phyloP scores from a whole-genome alignment of 169 alveolate genomes.

The Cryptosporidium canis region DNA sequence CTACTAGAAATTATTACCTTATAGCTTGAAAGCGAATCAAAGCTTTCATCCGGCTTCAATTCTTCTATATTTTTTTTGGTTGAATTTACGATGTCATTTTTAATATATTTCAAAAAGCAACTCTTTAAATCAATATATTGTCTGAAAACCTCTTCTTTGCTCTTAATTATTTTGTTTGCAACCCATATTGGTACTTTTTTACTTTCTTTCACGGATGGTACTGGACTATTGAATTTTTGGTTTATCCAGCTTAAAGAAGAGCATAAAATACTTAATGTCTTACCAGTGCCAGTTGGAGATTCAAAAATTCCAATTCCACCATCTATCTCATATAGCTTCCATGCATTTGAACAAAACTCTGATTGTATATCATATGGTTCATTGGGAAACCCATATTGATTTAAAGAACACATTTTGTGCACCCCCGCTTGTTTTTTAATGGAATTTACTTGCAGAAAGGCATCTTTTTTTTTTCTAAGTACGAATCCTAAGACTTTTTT shows the following conservation, averaged over 20 bases:
- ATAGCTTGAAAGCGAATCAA: neutral
- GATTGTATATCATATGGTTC: slow-evolving; percentile 51
- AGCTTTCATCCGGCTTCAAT: neutral
- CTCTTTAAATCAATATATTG: neutral
- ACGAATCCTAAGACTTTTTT: too few species aligned
- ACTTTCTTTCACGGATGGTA: neutral
- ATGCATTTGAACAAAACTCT: slow-evolving; percentile 29
- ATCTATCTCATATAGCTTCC: slow-evolving; percentile 18
- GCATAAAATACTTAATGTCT: slow-evolving; percentile 80
- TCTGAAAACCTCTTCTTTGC: neutral
- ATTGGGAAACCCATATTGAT: slow-evolving; percentile 25
- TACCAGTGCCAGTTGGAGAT: slow-evolving; percentile 90
- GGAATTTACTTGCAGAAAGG: too few species aligned
- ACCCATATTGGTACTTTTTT: slow-evolving; percentile 24
- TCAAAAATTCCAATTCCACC: slow-evolving; percentile 81
- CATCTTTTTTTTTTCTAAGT: too few species aligned
- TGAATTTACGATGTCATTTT: neutral
- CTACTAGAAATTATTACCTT: slow-evolving; percentile 74
- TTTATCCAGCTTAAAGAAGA: slow-evolving; percentile 81
- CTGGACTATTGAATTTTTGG: neutral
- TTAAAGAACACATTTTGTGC: neutral
- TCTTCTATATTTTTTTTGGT: neutral
- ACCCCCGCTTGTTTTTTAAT: neutral
- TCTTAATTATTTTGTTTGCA: neutral
- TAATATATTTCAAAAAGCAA: neutral